phyloP scores from a whole-genome alignment of 2,329 filamentous ascomycete species.

The Aspergillus sp. region DNA sequence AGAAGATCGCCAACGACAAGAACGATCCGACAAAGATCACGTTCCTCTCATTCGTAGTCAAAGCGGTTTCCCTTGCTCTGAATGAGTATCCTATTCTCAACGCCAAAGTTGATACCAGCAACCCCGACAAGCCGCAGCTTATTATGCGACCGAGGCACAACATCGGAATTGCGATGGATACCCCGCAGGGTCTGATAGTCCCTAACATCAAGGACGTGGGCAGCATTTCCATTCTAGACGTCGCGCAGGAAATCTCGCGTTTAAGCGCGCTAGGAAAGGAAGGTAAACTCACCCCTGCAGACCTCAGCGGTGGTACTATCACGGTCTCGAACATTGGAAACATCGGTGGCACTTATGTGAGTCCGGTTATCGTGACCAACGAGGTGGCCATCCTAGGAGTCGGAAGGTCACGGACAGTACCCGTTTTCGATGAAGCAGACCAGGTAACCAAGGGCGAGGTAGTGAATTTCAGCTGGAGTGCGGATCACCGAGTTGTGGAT shows the following conservation, averaged over 20 bases:
- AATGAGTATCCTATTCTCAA: slow-evolving; percentile 84
- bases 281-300: slow-evolving; percentile 72
- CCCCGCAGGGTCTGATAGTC: slow-evolving; percentile 81
- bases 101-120: slow-evolving; percentile 69
- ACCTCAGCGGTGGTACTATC: slow-evolving; percentile 85
- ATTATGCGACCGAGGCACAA: slow-evolving; percentile 84
- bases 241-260: slow-evolving; percentile 73
- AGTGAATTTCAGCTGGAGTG: slow-evolving; percentile 93
- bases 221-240: slow-evolving; percentile 70
- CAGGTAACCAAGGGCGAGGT: slow-evolving; percentile 74
- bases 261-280: slow-evolving; percentile 70
- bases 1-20: slow-evolving; percentile 66
- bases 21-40: slow-evolving; percentile 67
- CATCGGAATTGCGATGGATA: slow-evolving; percentile 95
- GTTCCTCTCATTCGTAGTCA: slow-evolving; percentile 92
- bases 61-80: slow-evolving; percentile 85
- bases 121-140: slow-evolving; percentile 68
- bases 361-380: slow-evolving; percentile 84
- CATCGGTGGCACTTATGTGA: slow-evolving; percentile 88
- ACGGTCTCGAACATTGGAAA: slow-evolving; percentile 96
- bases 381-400: slow-evolving; percentile 92
- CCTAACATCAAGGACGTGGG: slow-evolving; percentile 88
- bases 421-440: slow-evolving; percentile 65
- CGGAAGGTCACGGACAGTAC: slow-evolving; percentile 75
- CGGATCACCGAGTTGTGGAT: slow-evolving; percentile 91